phyloP scores from a whole-genome alignment of 768 basidiomycete genomes.

The Suillus discolor region DNA sequence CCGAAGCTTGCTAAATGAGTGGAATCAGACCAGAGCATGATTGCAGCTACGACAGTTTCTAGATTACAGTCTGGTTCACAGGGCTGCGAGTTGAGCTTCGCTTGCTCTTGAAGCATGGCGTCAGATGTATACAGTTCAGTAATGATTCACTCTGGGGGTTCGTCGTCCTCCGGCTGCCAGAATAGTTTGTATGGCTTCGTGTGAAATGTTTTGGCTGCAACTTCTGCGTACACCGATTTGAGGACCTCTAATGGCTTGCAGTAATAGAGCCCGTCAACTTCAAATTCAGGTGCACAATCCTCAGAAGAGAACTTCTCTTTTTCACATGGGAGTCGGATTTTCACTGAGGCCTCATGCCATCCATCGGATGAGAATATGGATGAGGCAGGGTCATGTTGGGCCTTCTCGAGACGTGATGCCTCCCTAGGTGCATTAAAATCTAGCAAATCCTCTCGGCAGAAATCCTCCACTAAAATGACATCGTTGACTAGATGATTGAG shows the following conservation, averaged over 20 bases:
- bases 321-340: background rate
- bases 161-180: slow-evolving; percentile 2
- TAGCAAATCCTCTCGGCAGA: slow-evolving; percentile 9
- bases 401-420: background rate
- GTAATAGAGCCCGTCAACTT: slow-evolving; percentile 1
- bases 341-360: background rate
- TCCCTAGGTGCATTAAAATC: slow-evolving; percentile 5
- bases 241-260: slow-evolving; percentile 2
- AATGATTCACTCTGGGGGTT: background rate
- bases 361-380: background rate
- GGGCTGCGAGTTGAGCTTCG: slow-evolving; percentile 5
- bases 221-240: background rate
- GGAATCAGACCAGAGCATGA: slow-evolving; percentile 30
- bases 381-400: background rate
- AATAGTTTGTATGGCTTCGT: slow-evolving; percentile 1
- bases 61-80: slow-evolving; percentile 13
- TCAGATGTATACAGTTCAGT: background rate
- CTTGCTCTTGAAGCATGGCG: slow-evolving; percentile 3
- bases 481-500: slow-evolving; percentile 6
- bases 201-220: background rate
- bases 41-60: slow-evolving; percentile 15
- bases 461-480: slow-evolving; percentile 8
- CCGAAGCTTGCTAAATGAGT: slow-evolving; percentile 23
- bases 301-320: background rate
- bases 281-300: background rate